phyloP scores from a whole-genome alignment of 345 rosid species.

The Arabidopsis suecica region DNA sequence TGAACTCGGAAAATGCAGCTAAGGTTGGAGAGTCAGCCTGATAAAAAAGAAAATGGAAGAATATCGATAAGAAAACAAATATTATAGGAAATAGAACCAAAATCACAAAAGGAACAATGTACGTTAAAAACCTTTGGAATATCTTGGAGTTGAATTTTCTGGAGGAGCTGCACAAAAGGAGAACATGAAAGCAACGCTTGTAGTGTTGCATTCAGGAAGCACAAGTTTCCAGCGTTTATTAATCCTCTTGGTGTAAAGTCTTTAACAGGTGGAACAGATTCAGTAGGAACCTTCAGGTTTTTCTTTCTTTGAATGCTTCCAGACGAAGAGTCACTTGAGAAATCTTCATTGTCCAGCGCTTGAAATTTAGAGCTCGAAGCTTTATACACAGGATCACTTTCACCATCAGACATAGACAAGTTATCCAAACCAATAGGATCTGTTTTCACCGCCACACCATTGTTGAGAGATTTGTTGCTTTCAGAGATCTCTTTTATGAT shows the following conservation, averaged over 20 bases:
- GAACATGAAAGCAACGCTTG: constrained; percentile 91
- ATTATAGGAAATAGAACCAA: neutral
- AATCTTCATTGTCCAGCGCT: constrained; percentile 50
- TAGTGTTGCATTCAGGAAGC: constrained; percentile 90
- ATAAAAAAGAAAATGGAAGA: constrained; percentile 37
- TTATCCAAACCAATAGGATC: constrained; percentile 48
- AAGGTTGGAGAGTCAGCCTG: constrained; percentile 83
- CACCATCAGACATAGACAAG: constrained; percentile 49
- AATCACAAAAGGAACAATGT: neutral
- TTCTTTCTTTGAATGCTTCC: constrained; percentile 42
- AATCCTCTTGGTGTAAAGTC: constrained; percentile 78
- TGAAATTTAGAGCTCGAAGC: constrained; percentile 56
- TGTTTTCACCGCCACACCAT: constrained; percentile 52
- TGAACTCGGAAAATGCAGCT: constrained; percentile 73
- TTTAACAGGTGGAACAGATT: constrained; percentile 46
- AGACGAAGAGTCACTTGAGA: constrained; percentile 44
- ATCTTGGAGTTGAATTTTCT: constrained; percentile 56
- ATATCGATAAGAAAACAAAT: constrained; percentile 3
- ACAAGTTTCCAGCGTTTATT: constrained; percentile 81
- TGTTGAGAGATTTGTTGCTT: constrained; percentile 44
- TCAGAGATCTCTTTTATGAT: constrained; percentile 31
- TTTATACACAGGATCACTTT: constrained; percentile 45
- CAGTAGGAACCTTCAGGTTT: constrained; percentile 44
- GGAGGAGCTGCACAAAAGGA: constrained; percentile 84
- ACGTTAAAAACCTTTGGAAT: constrained; percentile 64